phyloP scores from a whole-genome alignment of 2,329 filamentous ascomycete species.

The Phaeophleospora eucalypticola region DNA sequence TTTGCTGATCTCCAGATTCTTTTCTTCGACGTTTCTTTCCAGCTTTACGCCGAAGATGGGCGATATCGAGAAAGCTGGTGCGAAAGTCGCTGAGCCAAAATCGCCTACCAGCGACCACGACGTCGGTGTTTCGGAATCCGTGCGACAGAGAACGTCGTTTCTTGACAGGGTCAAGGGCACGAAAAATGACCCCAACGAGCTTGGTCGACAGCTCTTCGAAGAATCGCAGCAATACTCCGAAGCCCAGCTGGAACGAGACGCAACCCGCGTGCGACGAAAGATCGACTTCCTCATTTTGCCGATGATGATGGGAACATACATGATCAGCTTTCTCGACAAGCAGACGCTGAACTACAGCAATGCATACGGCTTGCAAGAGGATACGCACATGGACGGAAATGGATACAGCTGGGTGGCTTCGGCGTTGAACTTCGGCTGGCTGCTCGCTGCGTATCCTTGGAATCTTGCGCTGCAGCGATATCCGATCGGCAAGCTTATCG shows the following conservation, averaged over 20 bases:
- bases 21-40: no score
- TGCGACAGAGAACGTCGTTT: neutral
- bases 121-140: neutral
- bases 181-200: constrained; percentile 8
- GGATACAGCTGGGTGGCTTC: constrained; percentile 42
- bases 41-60: no score
- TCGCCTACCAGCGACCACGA: neutral
- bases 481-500: constrained; percentile 13
- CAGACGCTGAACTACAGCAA: constrained; percentile 17
- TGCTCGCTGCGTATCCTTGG: constrained; percentile 40
- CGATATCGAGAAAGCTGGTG: neutral
- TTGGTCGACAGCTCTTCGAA: constrained; percentile 9
- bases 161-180: constrained; percentile 4
- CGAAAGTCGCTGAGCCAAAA: neutral
- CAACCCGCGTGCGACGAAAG: constrained; percentile 40
- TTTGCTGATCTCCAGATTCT: no score
- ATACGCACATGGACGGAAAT: constrained; percentile 33
- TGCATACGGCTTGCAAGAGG: constrained; percentile 14
- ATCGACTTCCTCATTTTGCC: constrained; percentile 48
- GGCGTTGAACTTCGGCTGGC: constrained; percentile 44
- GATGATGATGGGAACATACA: constrained; percentile 47
- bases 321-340: constrained; percentile 21
- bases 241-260: constrained; percentile 39
- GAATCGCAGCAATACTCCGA: constrained; percentile 8
- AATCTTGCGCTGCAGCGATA: constrained; percentile 28